Base-by-base conservation (phyloP, 441 rosid species). In the Aleurites moluccanus region DNA sequence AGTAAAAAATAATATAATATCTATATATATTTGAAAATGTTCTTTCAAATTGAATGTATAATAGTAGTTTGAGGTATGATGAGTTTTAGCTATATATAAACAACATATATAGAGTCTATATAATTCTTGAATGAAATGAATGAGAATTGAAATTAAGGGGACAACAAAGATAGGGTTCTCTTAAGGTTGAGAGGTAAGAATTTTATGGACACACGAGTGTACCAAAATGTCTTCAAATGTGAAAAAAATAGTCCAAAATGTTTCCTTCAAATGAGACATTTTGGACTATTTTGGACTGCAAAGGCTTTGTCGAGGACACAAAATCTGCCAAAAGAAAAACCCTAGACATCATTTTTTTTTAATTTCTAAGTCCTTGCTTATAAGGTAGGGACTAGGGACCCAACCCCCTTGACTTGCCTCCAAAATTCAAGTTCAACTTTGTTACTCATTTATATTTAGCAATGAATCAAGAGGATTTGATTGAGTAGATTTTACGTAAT, bases 281-380 rank as follows among this genome's bases (percentile, higher is more conserved):
- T n/a, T n/a, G n/a, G n/a, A n/a, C n/a, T n/a, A n/a, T n/a, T n/a
- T 64, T 64, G 55, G 82, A 74, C 86, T 83, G 84, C 91, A 89
- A 11, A 75, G 77, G 35, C 72, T 79, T 61, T 50, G 64, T 53
- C 35, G 61, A 78, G 83, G 83, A 77, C 80, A 59, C 73, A 70
- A 44, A 69, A 81, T 57, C 47, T 75, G 74, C 72, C 76, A 77
- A 73, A 77, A 53, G 14, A 62, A 78, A 82, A 70, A 40, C 67
- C 59, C 72, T 52, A 67, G 52, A n/a, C 10, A 38, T 67, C 45
- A 76, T 18, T 0, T 53, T 15, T 16, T 44, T 53, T 72, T 65
- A 42, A 13, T 38, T 75, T 68, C 30, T 57, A 38, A 50, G n/a
- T 45, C 53, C 56, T 44, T 13, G 75, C 47, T 64, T 79, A 3